Percentiles rank a stretch among this genome's conserved stretches.
Conservation (phyloP, 768 basidiomycete species). For the Mycena leptocephala region DNA sequence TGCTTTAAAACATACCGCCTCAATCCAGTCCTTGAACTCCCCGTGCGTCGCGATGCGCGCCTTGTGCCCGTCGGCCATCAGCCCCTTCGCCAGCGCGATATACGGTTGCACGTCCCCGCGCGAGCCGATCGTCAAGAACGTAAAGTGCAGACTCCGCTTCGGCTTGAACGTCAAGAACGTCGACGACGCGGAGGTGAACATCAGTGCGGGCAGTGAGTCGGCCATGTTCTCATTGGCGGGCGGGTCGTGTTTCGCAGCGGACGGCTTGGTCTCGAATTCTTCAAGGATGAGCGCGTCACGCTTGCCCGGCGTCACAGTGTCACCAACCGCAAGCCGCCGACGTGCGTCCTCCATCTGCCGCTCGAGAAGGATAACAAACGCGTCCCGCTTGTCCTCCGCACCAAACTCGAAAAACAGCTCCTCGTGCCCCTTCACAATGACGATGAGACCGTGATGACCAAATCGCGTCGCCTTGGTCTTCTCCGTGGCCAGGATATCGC, state of each 20-base stretch:
- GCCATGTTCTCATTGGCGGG: conserved; percentile 71
- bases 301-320: conserved; percentile 65
- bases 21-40: conserved; percentile 96
- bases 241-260: conserved; percentile 58
- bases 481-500: conserved; percentile 89
- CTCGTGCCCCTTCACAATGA: conserved; percentile 96
- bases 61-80: conserved; percentile 91
- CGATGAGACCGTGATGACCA: conserved; percentile 90
- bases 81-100: conserved; percentile 93
- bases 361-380: conserved; percentile 84
- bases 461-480: conserved; percentile 91
- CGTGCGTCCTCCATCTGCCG: conserved; percentile 85
- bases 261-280: conserved; percentile 78
- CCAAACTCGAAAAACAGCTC: conserved; percentile 98
- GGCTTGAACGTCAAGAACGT: conserved; percentile 99
- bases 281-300: conserved; percentile 87
- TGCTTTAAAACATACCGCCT: conserved; percentile 76
- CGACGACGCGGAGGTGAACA: conserved; percentile 97
- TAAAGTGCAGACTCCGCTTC: conserved; percentile 86
- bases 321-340: conserved; percentile 62
- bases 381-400: conserved; percentile 84
- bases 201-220: conserved; percentile 88
- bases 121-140: conserved; percentile 96
- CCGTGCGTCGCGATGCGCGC: conserved; percentile 95
- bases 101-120: conserved; percentile 99